phyloP scores from a whole-genome alignment of 2,329 filamentous ascomycete species.

The Aspergillus sp. region DNA sequence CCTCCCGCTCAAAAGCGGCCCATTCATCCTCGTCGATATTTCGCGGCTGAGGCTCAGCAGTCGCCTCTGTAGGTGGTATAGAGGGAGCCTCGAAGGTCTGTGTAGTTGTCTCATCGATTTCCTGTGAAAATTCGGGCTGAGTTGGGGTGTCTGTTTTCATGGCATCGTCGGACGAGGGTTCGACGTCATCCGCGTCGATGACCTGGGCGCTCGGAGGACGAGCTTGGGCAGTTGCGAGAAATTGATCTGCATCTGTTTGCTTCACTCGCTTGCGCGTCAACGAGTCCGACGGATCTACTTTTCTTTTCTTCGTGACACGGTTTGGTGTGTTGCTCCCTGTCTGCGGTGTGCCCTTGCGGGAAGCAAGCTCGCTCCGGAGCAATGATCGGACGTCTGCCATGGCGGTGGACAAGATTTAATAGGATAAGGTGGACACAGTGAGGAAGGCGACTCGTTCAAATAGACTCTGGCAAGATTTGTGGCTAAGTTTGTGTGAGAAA shows the following conservation, averaged over 20 bases:
- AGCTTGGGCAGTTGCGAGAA: constrained; percentile 27
- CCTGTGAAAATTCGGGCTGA: constrained; percentile 13
- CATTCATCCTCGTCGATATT: constrained; percentile 74
- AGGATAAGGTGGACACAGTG: background rate
- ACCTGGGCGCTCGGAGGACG: constrained; percentile 23
- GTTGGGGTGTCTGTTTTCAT: constrained; percentile 23
- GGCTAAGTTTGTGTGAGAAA: constrained; percentile 6
- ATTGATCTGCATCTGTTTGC: constrained; percentile 35
- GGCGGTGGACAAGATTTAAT: background rate
- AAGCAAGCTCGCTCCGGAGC: constrained; percentile 72
- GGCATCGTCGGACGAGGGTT: constrained; percentile 25
- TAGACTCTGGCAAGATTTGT: background rate
- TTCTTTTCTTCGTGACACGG: constrained; percentile 54
- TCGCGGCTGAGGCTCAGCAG: constrained; percentile 13
- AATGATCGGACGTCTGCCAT: constrained; percentile 82
- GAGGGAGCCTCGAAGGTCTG: constrained; percentile 9
- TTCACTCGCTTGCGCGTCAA: constrained; percentile 46
- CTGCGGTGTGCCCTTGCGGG: constrained; percentile 68
- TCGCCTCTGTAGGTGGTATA: constrained; percentile 6
- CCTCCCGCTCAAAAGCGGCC: constrained; percentile 83
- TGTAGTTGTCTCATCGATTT: constrained; percentile 6
- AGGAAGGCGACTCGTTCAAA: background rate
- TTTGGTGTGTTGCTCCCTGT: constrained; percentile 31
- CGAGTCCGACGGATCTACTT: constrained; percentile 46
- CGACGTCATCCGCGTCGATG: constrained; percentile 27